A percentile compares a stretch with the other conserved stretches of the same genome.
phyloP scores from a whole-genome alignment of 2,329 filamentous ascomycete species.

The Penicillium sp. region DNA sequence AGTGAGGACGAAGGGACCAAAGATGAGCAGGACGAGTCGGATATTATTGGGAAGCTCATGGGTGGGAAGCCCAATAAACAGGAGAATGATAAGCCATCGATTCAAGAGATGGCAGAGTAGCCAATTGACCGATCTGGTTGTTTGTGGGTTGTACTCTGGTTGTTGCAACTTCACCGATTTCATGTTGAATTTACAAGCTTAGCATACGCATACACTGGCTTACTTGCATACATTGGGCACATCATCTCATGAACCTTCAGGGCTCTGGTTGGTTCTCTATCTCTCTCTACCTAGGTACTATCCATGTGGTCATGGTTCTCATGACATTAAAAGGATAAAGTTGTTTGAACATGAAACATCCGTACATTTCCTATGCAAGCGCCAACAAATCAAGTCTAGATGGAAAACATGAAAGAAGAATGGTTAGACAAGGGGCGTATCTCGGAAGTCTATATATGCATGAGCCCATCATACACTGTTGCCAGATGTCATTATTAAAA shows the following conservation, averaged over 20 bases:
- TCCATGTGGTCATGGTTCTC: no score
- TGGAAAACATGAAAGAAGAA: conserved; percentile 15
- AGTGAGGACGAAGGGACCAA: conserved; percentile 16
- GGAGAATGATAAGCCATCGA: conserved; percentile 35
- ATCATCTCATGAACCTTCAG: background rate
- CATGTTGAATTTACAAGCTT: background rate
- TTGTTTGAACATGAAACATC: background rate
- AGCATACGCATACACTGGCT: background rate
- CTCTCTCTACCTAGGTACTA: background rate
- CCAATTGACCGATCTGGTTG: background rate
- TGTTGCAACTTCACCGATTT: background rate
- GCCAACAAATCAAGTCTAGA: conserved; percentile 18
- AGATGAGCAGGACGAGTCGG: conserved; percentile 21
- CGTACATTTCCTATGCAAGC: conserved; percentile 19
- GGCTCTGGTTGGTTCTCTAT: no score
- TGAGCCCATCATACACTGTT: conserved; percentile 27
- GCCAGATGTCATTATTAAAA: conserved; percentile 25
- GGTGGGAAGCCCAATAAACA: conserved; percentile 35
- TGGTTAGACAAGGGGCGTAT: conserved; percentile 22
- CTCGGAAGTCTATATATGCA: conserved; percentile 31
- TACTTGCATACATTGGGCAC: background rate
- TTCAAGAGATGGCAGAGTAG: conserved; percentile 38
- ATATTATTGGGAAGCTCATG: conserved; percentile 41
- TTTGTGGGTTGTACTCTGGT: background rate
- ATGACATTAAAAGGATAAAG: background rate